Percentiles rank a stretch among this genome's conserved stretches.
These are phyloP conservation scores for Pythium dissotocum DNA, from an alignment of 352 stramenopile genomes.

Conservation along the genomic window DNA sequence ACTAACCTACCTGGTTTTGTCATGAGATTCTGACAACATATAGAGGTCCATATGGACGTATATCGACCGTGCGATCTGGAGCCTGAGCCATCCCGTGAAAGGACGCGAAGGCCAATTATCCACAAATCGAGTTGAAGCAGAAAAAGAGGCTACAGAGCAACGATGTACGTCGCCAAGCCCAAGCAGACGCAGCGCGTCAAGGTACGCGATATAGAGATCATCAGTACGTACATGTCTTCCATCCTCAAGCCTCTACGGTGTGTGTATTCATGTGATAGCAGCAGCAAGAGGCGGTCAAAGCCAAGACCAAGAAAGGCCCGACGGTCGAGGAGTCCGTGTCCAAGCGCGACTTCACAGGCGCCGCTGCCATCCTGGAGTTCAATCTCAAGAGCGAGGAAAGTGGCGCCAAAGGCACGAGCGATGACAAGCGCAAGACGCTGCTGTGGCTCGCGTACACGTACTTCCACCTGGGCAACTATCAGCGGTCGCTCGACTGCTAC, in stretches of 20 bases:
- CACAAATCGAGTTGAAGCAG: neutral
- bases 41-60: slow-evolving; percentile 22
- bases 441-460: slow-evolving; percentile 95
- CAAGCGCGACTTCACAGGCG: slow-evolving; percentile 93
- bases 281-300: slow-evolving; percentile 62
- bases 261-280: slow-evolving; percentile 10
- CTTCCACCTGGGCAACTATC: slow-evolving; percentile 94
- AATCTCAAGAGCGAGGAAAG: slow-evolving; percentile 89
- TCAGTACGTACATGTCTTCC: too few relatives aligned
- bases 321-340: slow-evolving; percentile 74
- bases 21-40: neutral
- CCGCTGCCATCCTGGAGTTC: slow-evolving; percentile 94
- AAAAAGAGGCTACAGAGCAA: neutral
- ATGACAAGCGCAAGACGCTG: slow-evolving; percentile 72
- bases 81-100: neutral
- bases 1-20: neutral
- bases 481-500: slow-evolving; percentile 91
- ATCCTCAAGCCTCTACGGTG: too few relatives aligned
- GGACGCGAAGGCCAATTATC: neutral
- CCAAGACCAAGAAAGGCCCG: slow-evolving; percentile 78
- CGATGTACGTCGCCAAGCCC: slow-evolving; percentile 80
- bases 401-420: slow-evolving; percentile 6
- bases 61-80: slow-evolving; percentile 10
- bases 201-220: slow-evolving; percentile 14
- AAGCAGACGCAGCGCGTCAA: slow-evolving; percentile 75